A percentile compares a stretch with the other conserved stretches of the same genome.
Evolutionary conservation across 169 alveolate species (phyloP).

Genomic region (Ichthyophthirius multifiliis): DNA sequence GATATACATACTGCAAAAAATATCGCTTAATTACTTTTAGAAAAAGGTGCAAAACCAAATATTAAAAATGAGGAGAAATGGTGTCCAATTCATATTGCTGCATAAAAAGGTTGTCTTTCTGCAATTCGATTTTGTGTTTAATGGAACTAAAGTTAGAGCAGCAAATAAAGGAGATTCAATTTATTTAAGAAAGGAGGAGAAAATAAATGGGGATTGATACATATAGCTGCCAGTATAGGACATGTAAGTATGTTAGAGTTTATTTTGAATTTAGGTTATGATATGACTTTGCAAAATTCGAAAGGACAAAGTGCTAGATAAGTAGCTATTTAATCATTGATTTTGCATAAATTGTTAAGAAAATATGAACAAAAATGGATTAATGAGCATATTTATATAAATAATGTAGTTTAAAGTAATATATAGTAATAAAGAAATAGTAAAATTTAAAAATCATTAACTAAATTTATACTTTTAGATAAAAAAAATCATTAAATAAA

Average conservation of each 20-base stretch:
- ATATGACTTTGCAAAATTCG: not conserved
- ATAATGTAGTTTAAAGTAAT: not conserved
- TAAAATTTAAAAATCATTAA: not conserved
- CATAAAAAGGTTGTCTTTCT: not conserved
- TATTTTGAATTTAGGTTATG: not conserved
- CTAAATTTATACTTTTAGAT: not conserved
- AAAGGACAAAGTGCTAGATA: not conserved
- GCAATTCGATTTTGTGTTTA: not conserved
- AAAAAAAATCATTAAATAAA: not conserved
- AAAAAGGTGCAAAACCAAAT: not conserved
- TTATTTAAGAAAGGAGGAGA: not conserved
- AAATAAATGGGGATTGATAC: not conserved
- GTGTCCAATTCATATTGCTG: slow-evolving; percentile 5
- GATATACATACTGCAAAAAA: not conserved
- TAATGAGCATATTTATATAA: not conserved
- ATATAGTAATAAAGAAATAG: not conserved
- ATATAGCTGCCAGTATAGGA: not conserved
- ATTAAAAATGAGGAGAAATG: not conserved
- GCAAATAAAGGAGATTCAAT: not conserved
- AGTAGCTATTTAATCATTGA: not conserved
- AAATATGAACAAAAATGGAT: not conserved
- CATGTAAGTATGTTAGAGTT: not conserved
- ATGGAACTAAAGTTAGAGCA: not conserved
- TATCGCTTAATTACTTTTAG: not conserved
- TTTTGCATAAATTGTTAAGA: not conserved